phyloP scores from a whole-genome alignment of 2,329 filamentous ascomycete genomes.

The Sclerotinia borealis region DNA sequence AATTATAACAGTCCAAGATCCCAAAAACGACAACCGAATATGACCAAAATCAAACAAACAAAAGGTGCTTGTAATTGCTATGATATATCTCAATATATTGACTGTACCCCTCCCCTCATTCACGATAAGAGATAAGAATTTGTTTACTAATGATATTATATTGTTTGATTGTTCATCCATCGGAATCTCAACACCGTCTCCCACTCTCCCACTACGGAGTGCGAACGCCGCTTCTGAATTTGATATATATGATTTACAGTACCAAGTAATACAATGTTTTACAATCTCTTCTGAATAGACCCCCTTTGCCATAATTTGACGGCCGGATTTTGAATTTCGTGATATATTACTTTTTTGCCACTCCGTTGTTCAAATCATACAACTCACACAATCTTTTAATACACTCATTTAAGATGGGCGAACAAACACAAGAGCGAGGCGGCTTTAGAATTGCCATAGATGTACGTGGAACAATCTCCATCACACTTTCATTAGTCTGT shows the following conservation, averaged over 20 bases:
- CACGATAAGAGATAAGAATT: conserved; percentile 10
- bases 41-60: neutral
- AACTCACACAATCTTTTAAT: conserved; percentile 3
- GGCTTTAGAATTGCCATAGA: conserved; percentile 64
- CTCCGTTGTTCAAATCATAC: neutral
- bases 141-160: conserved; percentile 7
- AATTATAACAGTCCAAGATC: neutral
- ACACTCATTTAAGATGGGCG: conserved; percentile 16
- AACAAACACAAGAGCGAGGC: conserved; percentile 38
- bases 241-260: conserved; percentile 8
- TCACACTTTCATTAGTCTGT: conserved; percentile 23
- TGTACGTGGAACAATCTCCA: conserved; percentile 17
- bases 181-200: conserved; percentile 9
- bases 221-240: neutral
- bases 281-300: neutral
- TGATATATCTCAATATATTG: neutral
- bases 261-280: neutral
- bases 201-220: conserved; percentile 11
- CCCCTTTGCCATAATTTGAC: neutral
- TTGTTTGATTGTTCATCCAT: neutral
- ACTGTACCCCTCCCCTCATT: conserved; percentile 5
- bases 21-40: no score
- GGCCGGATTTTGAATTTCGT: neutral
- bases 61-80: neutral
- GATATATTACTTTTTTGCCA: conserved; percentile 1